Base-by-base conservation (phyloP, 768 basidiomycete genomes). In the Asterophora lycoperdoides region DNA sequence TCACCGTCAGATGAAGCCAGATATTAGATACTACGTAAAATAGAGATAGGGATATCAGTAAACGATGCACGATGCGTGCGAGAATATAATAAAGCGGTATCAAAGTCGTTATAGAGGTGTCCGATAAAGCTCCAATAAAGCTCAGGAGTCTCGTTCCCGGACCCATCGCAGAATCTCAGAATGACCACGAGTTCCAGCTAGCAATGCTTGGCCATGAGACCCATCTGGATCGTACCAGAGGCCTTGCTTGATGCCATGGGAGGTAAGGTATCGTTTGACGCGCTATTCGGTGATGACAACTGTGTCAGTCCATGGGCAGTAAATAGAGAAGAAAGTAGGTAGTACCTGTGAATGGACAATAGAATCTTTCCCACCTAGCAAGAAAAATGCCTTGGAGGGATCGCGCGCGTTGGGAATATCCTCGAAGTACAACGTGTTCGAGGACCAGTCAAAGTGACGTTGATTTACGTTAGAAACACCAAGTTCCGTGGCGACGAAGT, bases 381-480 rank as follows among this genome's bases (percentile, higher is more conserved):
- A 72, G 63, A 91, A 88, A 42, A 84, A 65, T 0, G 85, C 79
- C 60, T 79, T 83, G 29, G 70, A 55, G 1, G 83, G 76, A 63
- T 93, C 82, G 13, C 73, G 69, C 13, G 84, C 86, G 59, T 91
- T 76, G 1, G 90, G 89, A 39, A 95, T 92, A 58, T 94, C 88
- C 65, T 93, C 89, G 52, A 81, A 89, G 82, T 88, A 97, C 9
- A 97, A 72, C 8, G 89, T 83, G 61, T 96, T 96, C 9, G 87
- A 79, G 33, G 80, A 74, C 92, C 90, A 93, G 59, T 87, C 85
- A 57, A 90, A 90, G 62, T 89, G 81, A 20, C 89, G 76, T 56
- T 85, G 86, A 38, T 96, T 74, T 48, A 89, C 79, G 63, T 93
- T 87, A 6, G 89, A 87, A 42, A 90, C 83, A 11, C 94, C 94